phyloP scores from a whole-genome alignment of 2,329 filamentous ascomycete species.

The Cytospora chrysosperma region DNA sequence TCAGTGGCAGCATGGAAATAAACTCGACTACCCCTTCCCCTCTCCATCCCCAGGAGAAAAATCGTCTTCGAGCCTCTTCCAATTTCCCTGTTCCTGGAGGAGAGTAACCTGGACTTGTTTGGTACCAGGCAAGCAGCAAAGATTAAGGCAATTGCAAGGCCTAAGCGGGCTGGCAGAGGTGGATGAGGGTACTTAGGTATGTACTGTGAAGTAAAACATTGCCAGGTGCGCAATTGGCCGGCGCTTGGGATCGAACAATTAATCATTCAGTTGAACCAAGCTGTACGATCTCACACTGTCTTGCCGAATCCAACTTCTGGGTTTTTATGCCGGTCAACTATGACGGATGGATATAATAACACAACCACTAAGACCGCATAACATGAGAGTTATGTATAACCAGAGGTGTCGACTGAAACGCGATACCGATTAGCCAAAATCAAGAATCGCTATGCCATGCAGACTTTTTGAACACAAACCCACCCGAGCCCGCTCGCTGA shows the following conservation, averaged over 20 bases:
- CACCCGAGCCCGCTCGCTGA: background rate
- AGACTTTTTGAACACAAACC: background rate
- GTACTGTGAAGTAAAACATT: too few relatives aligned
- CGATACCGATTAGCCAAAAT: background rate
- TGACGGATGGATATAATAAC: too few relatives aligned
- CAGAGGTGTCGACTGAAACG: background rate
- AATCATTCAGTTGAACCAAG: background rate
- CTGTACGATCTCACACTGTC: background rate
- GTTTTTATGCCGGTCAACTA: background rate
- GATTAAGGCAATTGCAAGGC: background rate
- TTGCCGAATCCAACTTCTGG: background rate
- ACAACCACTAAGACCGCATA: background rate
- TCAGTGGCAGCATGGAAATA: too few relatives aligned
- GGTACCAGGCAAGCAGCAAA: background rate
- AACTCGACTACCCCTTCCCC: too few relatives aligned
- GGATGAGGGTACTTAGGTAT: too few relatives aligned
- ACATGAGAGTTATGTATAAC: background rate
- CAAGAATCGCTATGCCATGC: background rate
- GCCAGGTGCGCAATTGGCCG: too few relatives aligned
- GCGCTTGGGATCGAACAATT: too few relatives aligned
- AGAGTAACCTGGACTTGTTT: too few relatives aligned
- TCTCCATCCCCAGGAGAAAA: too few relatives aligned
- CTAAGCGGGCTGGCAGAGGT: background rate
- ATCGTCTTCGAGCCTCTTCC: too few relatives aligned
- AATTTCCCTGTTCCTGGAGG: too few relatives aligned